Base-by-base conservation (phyloP, 805 yeast species). In the Saccharomyces kudriavzevii region DNA sequence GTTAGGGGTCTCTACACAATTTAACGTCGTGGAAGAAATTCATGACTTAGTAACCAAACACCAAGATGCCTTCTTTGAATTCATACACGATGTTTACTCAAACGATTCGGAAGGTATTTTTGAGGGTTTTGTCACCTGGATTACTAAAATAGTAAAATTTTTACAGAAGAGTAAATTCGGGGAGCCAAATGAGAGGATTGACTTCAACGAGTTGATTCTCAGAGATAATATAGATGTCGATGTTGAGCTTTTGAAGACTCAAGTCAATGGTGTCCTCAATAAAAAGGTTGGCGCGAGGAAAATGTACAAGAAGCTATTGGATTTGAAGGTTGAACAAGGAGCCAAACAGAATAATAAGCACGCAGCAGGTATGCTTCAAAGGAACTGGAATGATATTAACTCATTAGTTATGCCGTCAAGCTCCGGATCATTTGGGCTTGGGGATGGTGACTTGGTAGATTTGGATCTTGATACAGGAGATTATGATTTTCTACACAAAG, bases 1-100 rank as follows among this genome's bases (percentile, higher is more conserved):
- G n/a, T 26, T 53, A 10, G 65, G 66, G 14, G 74, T 87, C 1
- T 74, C 79, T 47, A 84, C 86, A 57, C 77, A 87, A 56, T 91
- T 89, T 31, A 79, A 83, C 57, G 56, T 67, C n/a, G 70, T 68
- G n/a, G 72, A 67, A 27, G 77, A 79, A 46, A 79, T 92, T 43
- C 80, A 86, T 65, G 74, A 74, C 10, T 71, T 92, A 20, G 78
- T 89, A 45, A 82, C 83, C 46, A 79, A 80, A 28, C 96, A 91
- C 67, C 87, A 88, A 58, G 82, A 80, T 53, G 76, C 84, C 11
- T 76, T 88, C 49, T 88, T 88, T 74, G 73, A 73, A 51, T 94
- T 92, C 63, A 76, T 92, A 54, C 92, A 89, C 64, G 83, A 86
- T 51, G 80, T 90, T n/a, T 90, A 91, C 67, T 56, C 77, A n/a